These are phyloP conservation scores for Sclerotinia sclerotiorum DNA, from an alignment of 2,329 filamentous ascomycete species.

Conservation along the genomic window DNA sequence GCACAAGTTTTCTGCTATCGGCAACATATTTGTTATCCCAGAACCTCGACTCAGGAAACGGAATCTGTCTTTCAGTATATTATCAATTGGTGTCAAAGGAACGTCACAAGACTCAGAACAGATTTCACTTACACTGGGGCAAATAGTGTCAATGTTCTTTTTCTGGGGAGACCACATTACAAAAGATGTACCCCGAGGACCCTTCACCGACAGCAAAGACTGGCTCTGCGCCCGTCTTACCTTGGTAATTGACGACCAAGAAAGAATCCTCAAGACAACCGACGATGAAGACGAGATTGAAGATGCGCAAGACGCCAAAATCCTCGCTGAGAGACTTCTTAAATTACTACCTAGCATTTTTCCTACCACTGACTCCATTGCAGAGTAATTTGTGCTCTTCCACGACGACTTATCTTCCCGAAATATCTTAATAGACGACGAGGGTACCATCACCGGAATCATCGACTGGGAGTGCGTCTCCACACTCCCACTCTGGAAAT, in stretches of 20 bases:
- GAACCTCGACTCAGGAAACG: not conserved
- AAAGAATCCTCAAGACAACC: slow-evolving; percentile 6
- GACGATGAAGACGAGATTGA: slow-evolving; percentile 37
- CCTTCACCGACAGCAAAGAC: slow-evolving; percentile 19
- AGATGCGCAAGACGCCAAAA: slow-evolving; percentile 37
- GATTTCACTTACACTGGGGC: not conserved
- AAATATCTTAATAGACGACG: slow-evolving; percentile 46
- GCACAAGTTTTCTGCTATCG: slow-evolving; percentile 7
- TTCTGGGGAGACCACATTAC: slow-evolving; percentile 18
- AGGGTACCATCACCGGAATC: slow-evolving; percentile 42
- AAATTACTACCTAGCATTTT: slow-evolving; percentile 41
- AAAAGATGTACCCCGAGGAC: slow-evolving; percentile 11
- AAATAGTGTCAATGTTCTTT: slow-evolving; percentile 1
- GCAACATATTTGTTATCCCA: not conserved
- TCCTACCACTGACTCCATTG: slow-evolving; percentile 29
- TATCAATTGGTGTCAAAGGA: not conserved
- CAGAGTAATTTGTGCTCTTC: slow-evolving; percentile 42
- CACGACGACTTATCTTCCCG: slow-evolving; percentile 43
- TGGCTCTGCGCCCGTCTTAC: slow-evolving; percentile 20
- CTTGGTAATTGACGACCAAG: not conserved
- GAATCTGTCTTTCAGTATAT: not conserved
- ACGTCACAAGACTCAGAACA: not conserved
- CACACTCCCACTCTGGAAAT: slow-evolving; percentile 44
- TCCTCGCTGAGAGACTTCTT: slow-evolving; percentile 37
- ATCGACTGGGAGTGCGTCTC: slow-evolving; percentile 49